These are phyloP conservation scores for Ascoidea tarda DNA, from an alignment of 805 yeast species.

Conservation along the genomic window DNA sequence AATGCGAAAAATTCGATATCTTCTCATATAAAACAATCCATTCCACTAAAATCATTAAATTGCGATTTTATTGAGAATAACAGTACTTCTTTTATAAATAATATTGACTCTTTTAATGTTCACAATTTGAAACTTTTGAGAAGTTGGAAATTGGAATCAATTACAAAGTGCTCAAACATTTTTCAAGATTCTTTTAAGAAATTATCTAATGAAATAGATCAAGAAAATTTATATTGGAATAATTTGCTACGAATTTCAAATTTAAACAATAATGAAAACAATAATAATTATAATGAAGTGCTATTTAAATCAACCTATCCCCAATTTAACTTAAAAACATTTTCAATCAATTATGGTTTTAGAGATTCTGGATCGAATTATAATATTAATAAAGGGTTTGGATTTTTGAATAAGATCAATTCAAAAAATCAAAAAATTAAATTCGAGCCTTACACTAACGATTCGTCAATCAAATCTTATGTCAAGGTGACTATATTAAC, in stretches of 20 bases:
- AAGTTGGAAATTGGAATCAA: constrained; percentile 79
- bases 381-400: constrained; percentile 57
- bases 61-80: constrained; percentile 20
- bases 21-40: constrained; percentile 60
- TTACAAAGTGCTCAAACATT: constrained; percentile 37
- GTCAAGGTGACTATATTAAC: constrained; percentile 47
- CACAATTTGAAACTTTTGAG: constrained; percentile 25
- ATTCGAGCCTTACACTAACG: constrained; percentile 21
- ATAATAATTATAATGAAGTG: constrained; percentile 35
- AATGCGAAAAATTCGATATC: constrained; percentile 85
- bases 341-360: constrained; percentile 83
- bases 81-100: constrained; percentile 13
- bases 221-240: constrained; percentile 61
- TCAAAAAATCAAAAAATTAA: constrained; percentile 26
- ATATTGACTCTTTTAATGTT: neutral
- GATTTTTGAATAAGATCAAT: constrained; percentile 39
- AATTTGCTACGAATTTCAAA: constrained; percentile 25
- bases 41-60: constrained; percentile 63
- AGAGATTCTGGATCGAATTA: constrained; percentile 82
- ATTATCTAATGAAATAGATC: constrained; percentile 36
- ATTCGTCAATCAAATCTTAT: constrained; percentile 26
- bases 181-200: constrained; percentile 37
- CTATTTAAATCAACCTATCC: constrained; percentile 43
- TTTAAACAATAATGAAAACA: constrained; percentile 16
- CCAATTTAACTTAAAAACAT: constrained; percentile 21